These are phyloP conservation scores for Aspergillus pseudoglaucus DNA, from an alignment of 2,329 filamentous ascomycete genomes.

Conservation along the genomic window DNA sequence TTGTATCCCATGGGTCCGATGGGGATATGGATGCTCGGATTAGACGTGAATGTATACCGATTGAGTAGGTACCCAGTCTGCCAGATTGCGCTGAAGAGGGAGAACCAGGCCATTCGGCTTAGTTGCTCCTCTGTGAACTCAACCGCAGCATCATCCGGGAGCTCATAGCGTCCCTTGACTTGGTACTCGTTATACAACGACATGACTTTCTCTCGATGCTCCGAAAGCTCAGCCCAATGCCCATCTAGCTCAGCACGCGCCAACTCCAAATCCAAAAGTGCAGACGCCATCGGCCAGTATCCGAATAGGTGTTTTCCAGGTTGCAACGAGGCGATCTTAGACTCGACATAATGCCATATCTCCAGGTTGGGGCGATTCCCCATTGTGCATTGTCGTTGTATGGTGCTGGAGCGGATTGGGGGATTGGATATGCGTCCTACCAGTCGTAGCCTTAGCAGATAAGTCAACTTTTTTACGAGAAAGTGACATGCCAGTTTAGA, in stretches of 20 bases:
- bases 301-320: constrained; percentile 36
- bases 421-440: constrained; percentile 39
- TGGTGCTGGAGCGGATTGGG: constrained; percentile 19
- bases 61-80: constrained; percentile 26
- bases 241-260: constrained; percentile 14
- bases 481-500: constrained; percentile 8
- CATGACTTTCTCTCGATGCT: constrained; percentile 33
- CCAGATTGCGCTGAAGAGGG: constrained; percentile 22
- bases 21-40: constrained; percentile 9
- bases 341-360: constrained; percentile 41
- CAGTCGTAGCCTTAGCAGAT: background rate
- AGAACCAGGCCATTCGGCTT: constrained; percentile 17
- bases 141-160: constrained; percentile 2
- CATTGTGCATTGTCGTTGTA: constrained; percentile 34
- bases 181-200: constrained; percentile 43
- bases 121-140: constrained; percentile 9
- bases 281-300: constrained; percentile 39
- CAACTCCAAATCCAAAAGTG: constrained; percentile 35
- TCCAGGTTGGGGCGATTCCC: constrained; percentile 46
- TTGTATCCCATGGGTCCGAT: constrained; percentile 10
- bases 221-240: constrained; percentile 35
- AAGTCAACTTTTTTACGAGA: background rate
- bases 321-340: constrained; percentile 29
- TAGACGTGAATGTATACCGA: constrained; percentile 26
- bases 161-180: background rate